These are phyloP conservation scores for Haberlea rhodopensis DNA, from an alignment of 257 asterid species.

Conservation along the genomic window DNA sequence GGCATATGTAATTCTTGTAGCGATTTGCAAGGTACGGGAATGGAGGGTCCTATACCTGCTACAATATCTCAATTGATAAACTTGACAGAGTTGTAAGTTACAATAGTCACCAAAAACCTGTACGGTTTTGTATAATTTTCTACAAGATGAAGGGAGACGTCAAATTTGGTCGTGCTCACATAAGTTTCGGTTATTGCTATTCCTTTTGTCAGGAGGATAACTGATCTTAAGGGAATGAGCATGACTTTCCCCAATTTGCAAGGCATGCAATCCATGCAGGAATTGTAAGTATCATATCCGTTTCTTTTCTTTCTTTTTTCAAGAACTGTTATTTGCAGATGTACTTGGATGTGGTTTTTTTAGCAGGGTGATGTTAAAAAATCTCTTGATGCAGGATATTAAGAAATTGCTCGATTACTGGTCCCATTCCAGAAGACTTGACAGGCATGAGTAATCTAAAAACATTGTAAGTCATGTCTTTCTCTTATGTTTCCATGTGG, in stretches of 20 bases:
- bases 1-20: constrained; percentile 40
- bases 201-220: constrained; percentile 61
- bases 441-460: constrained; percentile 29
- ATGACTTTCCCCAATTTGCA: constrained; percentile 54
- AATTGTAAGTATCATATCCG: constrained; percentile 49
- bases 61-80: constrained; percentile 47
- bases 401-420: constrained; percentile 74
- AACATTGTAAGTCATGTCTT: constrained; percentile 52
- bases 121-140: neutral
- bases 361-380: no score
- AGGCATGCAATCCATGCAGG: constrained; percentile 24
- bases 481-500: neutral
- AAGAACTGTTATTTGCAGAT: no score
- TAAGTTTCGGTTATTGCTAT: neutral
- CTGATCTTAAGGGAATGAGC: constrained; percentile 52
- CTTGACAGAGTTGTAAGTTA: constrained; percentile 53
- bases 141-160: constrained; percentile 8
- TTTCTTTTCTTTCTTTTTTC: neutral
- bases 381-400: constrained; percentile 54
- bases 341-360: no score
- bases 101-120: constrained; percentile 13
- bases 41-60: constrained; percentile 79
- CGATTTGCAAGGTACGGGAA: constrained; percentile 70
- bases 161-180: neutral
- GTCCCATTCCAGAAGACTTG: constrained; percentile 54